phyloP scores from a whole-genome alignment of 352 stramenopile species.

The Globisporangium splendens region DNA sequence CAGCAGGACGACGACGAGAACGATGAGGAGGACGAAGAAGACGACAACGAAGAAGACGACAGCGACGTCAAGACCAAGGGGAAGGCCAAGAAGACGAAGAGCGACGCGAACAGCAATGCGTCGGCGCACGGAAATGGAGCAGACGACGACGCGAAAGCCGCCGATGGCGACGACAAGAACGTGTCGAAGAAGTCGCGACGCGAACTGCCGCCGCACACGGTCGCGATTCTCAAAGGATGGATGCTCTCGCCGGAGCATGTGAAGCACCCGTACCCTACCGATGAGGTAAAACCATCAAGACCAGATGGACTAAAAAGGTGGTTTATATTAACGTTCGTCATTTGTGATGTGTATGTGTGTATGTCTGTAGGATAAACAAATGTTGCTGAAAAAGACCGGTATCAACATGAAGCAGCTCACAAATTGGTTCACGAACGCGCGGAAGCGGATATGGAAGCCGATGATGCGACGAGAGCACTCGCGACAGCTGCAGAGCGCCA shows the following conservation, averaged over 20 bases:
- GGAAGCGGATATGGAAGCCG: constrained; percentile 88
- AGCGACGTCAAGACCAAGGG: not conserved
- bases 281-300: constrained; percentile 44
- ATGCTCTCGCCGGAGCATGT: constrained; percentile 88
- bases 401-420: constrained; percentile 92
- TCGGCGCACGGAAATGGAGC: constrained; percentile 21
- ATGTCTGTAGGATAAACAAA: constrained; percentile 74
- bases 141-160: constrained; percentile 14
- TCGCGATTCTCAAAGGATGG: constrained; percentile 85
- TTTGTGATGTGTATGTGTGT: constrained; percentile 1
- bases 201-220: constrained; percentile 78
- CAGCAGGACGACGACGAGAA: constrained; percentile 12
- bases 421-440: constrained; percentile 89
- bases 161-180: constrained; percentile 40
- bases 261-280: constrained; percentile 87
- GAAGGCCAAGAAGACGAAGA: constrained; percentile 6
- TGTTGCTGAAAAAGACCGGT: constrained; percentile 85
- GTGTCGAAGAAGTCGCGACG: constrained; percentile 72
- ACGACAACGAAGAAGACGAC: constrained; percentile 2
- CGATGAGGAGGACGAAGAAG: constrained; percentile 4
- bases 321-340: not conserved
- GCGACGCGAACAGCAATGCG: constrained; percentile 5
- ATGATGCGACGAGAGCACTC: constrained; percentile 87
- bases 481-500: constrained; percentile 64
- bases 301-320: not conserved